These are phyloP conservation scores for Pythium aristosporum DNA, from an alignment of 352 stramenopile genomes.

Conservation along the genomic window DNA sequence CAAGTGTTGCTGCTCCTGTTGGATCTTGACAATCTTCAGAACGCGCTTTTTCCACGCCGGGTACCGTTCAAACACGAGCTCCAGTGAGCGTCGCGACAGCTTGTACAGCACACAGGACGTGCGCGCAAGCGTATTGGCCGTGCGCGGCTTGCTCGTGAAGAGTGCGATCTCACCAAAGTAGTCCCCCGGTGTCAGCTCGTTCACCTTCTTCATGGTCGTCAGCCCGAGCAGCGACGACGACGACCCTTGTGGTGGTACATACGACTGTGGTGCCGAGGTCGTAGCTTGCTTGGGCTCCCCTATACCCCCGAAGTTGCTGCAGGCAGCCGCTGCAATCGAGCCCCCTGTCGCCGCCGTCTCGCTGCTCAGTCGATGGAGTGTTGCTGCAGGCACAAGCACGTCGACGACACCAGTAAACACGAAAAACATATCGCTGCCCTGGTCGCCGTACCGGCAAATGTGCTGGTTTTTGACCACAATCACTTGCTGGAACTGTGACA, in stretches of 20 bases:
- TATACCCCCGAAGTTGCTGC: slow-evolving; percentile 16
- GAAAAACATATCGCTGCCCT: slow-evolving; percentile 62
- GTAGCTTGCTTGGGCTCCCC: slow-evolving; percentile 43
- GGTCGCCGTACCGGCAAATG: slow-evolving; percentile 41
- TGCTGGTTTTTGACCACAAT: slow-evolving; percentile 42
- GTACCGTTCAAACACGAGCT: slow-evolving; percentile 48
- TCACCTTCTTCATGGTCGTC: slow-evolving; percentile 35
- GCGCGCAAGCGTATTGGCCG: slow-evolving; percentile 35
- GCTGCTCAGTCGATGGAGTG: slow-evolving; percentile 22
- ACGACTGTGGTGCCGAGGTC: slow-evolving; percentile 34
- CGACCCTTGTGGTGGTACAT: slow-evolving; percentile 6
- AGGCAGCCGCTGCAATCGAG: slow-evolving; percentile 7
- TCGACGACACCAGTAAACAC: slow-evolving; percentile 51
- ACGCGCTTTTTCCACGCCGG: slow-evolving; percentile 45
- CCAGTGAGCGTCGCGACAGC: slow-evolving; percentile 41
- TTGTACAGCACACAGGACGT: slow-evolving; percentile 53
- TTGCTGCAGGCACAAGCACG: slow-evolving; percentile 38
- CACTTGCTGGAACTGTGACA: slow-evolving; percentile 48
- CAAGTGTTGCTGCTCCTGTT: slow-evolving; percentile 59
- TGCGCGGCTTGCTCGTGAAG: slow-evolving; percentile 37
- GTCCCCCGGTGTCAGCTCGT: slow-evolving; percentile 34
- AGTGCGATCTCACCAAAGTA: slow-evolving; percentile 49
- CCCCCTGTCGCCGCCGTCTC: slow-evolving; percentile 22
- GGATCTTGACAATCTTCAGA: slow-evolving; percentile 37
- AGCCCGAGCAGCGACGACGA: not conserved